A percentile compares a stretch with the other conserved stretches of the same genome.
phyloP scores from a whole-genome alignment of 2,329 filamentous ascomycete species.

The Apiospora marii region DNA sequence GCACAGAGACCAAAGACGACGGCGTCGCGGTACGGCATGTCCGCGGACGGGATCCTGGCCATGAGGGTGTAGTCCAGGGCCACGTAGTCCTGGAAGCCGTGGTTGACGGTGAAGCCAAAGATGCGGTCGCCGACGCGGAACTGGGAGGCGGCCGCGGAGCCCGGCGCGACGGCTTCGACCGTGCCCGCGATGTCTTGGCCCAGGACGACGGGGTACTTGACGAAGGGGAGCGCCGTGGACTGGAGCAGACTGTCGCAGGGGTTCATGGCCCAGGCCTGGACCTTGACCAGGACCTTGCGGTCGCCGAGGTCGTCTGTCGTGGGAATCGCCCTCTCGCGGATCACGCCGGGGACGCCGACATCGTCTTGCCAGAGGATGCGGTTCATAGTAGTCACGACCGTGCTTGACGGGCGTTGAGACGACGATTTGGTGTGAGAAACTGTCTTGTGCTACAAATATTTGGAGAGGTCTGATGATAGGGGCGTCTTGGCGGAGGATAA shows the following conservation, averaged over 20 bases:
- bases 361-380: slow-evolving; percentile 35
- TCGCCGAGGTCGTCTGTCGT: slow-evolving; percentile 39
- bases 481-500: too few species aligned
- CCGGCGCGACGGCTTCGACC: slow-evolving; percentile 36
- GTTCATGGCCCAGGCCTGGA: slow-evolving; percentile 43
- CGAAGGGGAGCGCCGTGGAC: slow-evolving; percentile 29
- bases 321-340: slow-evolving; percentile 31
- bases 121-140: slow-evolving; percentile 44
- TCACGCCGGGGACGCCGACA: slow-evolving; percentile 31
- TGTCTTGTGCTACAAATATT: neutral
- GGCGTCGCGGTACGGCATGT: slow-evolving; percentile 33
- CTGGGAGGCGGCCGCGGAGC: slow-evolving; percentile 29
- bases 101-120: slow-evolving; percentile 32
- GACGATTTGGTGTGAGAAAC: neutral
- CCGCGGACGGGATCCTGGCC: slow-evolving; percentile 23
- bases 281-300: slow-evolving; percentile 39
- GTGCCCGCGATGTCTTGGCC: slow-evolving; percentile 44
- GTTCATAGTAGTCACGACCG: slow-evolving; percentile 34
- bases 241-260: slow-evolving; percentile 40
- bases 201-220: slow-evolving; percentile 42
- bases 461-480: neutral
- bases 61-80: slow-evolving; percentile 29
- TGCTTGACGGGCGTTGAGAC: neutral
- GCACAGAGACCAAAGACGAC: slow-evolving; percentile 34
- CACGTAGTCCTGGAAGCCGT: slow-evolving; percentile 38